A percentile compares a stretch with the other conserved stretches of the same genome.
phyloP scores from a whole-genome alignment of 768 basidiomycete genomes.

The Clitopilus hobsonii region DNA sequence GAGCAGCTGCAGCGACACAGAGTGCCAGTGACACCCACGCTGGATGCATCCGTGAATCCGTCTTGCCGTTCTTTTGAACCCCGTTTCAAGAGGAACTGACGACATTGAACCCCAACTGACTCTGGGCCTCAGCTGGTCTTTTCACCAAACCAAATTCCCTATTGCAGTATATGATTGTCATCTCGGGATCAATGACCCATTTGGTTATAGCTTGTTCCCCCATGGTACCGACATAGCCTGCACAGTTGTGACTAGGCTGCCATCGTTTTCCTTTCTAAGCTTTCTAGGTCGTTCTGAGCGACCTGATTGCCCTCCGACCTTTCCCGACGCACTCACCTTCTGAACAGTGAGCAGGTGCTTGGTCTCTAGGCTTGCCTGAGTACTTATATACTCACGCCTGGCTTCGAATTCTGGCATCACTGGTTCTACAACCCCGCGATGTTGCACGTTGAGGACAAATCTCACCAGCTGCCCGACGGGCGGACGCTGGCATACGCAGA shows the following conservation, averaged over 20 bases:
- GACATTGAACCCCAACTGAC: not conserved
- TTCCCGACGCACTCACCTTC: not conserved
- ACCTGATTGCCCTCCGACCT: not conserved
- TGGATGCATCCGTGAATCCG: not conserved
- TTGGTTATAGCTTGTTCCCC: not conserved
- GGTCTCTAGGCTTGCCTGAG: not conserved
- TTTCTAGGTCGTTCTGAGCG: not conserved
- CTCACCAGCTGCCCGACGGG: conserved; percentile 32
- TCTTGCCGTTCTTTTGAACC: not conserved
- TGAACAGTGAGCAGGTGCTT: not conserved
- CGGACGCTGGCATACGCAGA: conserved; percentile 53
- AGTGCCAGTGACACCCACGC: not conserved
- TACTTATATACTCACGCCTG: not conserved
- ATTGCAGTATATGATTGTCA: not conserved
- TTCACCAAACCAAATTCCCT: not conserved
- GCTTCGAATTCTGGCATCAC: not conserved
- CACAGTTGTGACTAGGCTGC: not conserved
- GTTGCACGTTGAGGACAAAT: conserved; percentile 31
- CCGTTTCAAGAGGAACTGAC: not conserved
- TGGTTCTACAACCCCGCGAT: conserved; percentile 11
- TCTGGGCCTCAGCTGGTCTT: too few species aligned
- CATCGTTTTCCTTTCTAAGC: not conserved
- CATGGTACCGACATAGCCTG: not conserved
- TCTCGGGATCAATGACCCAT: not conserved
- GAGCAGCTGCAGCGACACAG: not conserved